These are phyloP conservation scores for Globisporangium alternatum DNA, from an alignment of 352 stramenopile genomes.

Conservation along the genomic window DNA sequence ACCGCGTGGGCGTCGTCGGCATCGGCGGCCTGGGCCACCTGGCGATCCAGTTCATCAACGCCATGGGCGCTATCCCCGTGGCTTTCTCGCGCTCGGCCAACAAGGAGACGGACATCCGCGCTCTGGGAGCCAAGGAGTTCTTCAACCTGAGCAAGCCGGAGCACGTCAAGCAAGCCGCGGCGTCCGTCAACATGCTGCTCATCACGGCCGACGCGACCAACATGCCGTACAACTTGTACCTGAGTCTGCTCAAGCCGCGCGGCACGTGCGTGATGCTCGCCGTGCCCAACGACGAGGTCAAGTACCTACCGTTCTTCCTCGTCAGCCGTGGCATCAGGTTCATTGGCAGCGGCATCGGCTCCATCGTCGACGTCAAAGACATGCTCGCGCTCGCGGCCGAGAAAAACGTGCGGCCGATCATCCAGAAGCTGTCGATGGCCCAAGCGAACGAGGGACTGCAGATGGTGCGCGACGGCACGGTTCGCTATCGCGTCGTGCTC, in stretches of 20 bases:
- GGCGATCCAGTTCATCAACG: slow-evolving; percentile 59
- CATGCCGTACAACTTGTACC: slow-evolving; percentile 43
- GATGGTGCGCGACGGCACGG: slow-evolving; percentile 35
- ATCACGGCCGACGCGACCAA: slow-evolving; percentile 62
- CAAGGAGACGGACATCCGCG: slow-evolving; percentile 51
- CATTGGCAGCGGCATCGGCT: slow-evolving; percentile 73
- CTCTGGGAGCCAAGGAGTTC: slow-evolving; percentile 63
- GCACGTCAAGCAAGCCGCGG: slow-evolving; percentile 21
- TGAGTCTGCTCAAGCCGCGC: slow-evolving; percentile 45
- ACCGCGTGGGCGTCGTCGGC: slow-evolving; percentile 68
- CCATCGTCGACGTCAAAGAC: slow-evolving; percentile 79
- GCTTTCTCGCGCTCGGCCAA: slow-evolving; percentile 59
- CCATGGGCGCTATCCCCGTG: slow-evolving; percentile 30
- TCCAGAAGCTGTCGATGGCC: slow-evolving; percentile 51
- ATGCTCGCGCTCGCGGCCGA: slow-evolving; percentile 81
- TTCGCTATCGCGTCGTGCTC: slow-evolving; percentile 44
- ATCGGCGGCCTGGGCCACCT: slow-evolving; percentile 88
- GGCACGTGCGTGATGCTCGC: slow-evolving; percentile 72
- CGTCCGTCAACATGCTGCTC: slow-evolving; percentile 66
- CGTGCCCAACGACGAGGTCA: slow-evolving; percentile 54
- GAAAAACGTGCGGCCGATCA: slow-evolving; percentile 57
- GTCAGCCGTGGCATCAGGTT: slow-evolving; percentile 42
- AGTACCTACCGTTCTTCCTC: slow-evolving; percentile 48
- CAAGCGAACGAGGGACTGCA: slow-evolving; percentile 37
- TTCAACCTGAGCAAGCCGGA: slow-evolving; percentile 40